Conservation (phyloP, 352 stramenopile species). For the Phytophthora cactorum region DNA sequence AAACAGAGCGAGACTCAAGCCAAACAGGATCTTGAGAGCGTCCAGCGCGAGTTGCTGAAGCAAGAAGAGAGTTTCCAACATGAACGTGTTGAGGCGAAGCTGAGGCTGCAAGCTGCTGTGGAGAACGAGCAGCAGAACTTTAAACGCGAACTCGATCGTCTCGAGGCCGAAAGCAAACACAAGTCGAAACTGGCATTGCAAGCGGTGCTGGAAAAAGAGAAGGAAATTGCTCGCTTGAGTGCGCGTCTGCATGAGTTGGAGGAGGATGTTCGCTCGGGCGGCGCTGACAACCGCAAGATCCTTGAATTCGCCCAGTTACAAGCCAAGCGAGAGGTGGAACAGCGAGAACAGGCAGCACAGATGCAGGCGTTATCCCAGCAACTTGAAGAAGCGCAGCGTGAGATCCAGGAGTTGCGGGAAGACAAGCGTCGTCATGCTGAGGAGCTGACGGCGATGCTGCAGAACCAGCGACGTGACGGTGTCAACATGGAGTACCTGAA, state of each 20-base stretch:
- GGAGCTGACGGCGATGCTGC: conserved; percentile 77
- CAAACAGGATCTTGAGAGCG: conserved; percentile 52
- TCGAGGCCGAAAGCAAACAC: conserved; percentile 81
- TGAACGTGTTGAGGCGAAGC: conserved; percentile 42
- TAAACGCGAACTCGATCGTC: conserved; percentile 60
- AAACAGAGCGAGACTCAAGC: conserved; percentile 36
- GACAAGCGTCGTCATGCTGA: conserved; percentile 70
- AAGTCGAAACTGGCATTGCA: conserved; percentile 89
- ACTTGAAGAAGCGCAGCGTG: conserved; percentile 47
- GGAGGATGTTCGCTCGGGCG: conserved; percentile 85
- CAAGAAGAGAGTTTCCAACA: conserved; percentile 34
- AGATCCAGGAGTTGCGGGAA: conserved; percentile 60
- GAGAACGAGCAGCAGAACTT: conserved; percentile 49
- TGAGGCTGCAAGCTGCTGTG: conserved; percentile 48
- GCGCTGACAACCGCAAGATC: conserved; percentile 88
- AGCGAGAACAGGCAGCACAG: conserved; percentile 56
- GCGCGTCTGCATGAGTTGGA: conserved; percentile 72
- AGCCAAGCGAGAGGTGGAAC: conserved; percentile 78
- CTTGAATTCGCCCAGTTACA: conserved; percentile 88
- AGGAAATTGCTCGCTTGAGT: conserved; percentile 64
- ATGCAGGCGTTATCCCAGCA: conserved; percentile 60
- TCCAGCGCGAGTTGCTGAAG: conserved; percentile 56
- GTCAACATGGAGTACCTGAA: conserved; percentile 93
- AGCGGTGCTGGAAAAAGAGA: conserved; percentile 81
- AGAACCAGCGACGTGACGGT: conserved; percentile 82